phyloP scores from a whole-genome alignment of 768 basidiomycete species.

The Hirschioporus abietinus region DNA sequence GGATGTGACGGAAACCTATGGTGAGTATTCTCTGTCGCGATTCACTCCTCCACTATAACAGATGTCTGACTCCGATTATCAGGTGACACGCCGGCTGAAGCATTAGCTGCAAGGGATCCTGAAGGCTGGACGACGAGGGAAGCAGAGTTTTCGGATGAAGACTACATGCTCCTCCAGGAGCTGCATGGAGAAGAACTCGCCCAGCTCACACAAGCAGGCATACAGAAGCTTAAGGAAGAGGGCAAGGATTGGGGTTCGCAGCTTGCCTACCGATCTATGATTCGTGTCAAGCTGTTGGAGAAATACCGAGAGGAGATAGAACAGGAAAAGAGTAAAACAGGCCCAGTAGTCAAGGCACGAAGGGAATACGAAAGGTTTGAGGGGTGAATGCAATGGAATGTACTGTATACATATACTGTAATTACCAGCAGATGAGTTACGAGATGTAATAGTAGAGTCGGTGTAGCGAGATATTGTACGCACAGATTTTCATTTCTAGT shows the following conservation, averaged over 20 bases:
- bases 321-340: not conserved
- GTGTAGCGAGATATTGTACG: not conserved
- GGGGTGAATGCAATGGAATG: not conserved
- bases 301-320: not conserved
- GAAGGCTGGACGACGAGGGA: not conserved
- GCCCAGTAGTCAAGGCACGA: not conserved
- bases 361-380: not conserved
- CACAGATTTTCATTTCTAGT: too few relatives aligned
- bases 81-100: not conserved
- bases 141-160: not conserved
- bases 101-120: not conserved
- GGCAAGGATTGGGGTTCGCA: not conserved
- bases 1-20: slow-evolving; percentile 19
- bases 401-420: not conserved
- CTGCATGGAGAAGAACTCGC: not conserved
- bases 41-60: not conserved
- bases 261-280: not conserved
- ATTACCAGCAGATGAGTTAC: not conserved
- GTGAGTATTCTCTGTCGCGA: slow-evolving; percentile 13
- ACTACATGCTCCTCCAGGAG: not conserved
- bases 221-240: not conserved
- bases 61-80: not conserved
- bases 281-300: not conserved
- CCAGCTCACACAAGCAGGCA: not conserved
- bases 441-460: not conserved